Conservation (phyloP, 2,329 filamentous ascomycete genomes). For the Eutypella sp. region DNA sequence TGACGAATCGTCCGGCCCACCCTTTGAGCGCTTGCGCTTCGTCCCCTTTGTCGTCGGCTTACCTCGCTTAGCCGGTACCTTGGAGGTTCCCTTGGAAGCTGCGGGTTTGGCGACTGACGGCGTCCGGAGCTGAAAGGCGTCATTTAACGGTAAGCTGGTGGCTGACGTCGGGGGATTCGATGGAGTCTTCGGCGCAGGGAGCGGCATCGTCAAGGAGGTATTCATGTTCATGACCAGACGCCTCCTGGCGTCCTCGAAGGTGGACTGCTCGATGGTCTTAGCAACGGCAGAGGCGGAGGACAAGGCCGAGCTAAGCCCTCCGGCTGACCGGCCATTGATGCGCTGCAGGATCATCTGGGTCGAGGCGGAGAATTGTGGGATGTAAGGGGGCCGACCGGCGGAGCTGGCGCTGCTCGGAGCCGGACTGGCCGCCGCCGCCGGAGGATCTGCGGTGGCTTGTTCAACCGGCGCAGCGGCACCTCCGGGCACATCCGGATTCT, state of each 20-base stretch:
- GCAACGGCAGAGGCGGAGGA: conserved; percentile 28
- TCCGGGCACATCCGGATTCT: not conserved
- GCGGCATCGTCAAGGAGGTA: conserved; percentile 27
- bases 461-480: not conserved
- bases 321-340: conserved; percentile 30
- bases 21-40: conserved; percentile 32
- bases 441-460: conserved; percentile 11
- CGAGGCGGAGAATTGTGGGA: conserved; percentile 29
- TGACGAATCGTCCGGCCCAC: conserved; percentile 17
- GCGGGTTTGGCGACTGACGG: conserved; percentile 10
- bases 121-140: conserved; percentile 20
- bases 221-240: conserved; percentile 36
- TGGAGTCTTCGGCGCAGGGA: not conserved
- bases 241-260: conserved; percentile 35
- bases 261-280: conserved; percentile 26
- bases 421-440: not conserved
- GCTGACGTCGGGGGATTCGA: not conserved
- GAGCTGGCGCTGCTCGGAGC: conserved; percentile 19
- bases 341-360: conserved; percentile 37
- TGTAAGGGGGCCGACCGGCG: conserved; percentile 24
- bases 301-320: conserved; percentile 29
- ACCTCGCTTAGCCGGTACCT: conserved; percentile 11
- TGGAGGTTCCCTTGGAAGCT: conserved; percentile 8
- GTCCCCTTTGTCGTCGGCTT: conserved; percentile 15
- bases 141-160: conserved; percentile 10